phyloP scores from a whole-genome alignment of 768 basidiomycete genomes.

The Amanita muscaria region DNA sequence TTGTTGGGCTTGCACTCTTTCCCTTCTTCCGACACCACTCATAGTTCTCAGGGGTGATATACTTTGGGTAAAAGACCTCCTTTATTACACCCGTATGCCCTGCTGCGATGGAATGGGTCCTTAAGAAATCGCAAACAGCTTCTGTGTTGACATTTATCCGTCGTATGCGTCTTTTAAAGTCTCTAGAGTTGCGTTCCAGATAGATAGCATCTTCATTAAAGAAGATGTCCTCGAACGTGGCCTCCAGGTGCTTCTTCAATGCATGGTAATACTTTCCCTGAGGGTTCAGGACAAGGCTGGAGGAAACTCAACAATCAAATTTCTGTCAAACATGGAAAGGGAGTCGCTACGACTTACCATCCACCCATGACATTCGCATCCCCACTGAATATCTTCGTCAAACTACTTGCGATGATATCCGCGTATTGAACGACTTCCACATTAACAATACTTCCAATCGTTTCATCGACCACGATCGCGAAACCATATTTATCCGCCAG shows the following conservation, averaged over 20 bases:
- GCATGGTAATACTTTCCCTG: conserved; percentile 54
- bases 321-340: background rate
- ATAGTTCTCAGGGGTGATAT: conserved; percentile 63
- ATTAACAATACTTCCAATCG: conserved; percentile 90
- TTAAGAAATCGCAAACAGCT: conserved; percentile 72
- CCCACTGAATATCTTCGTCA: conserved; percentile 94
- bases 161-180: conserved; percentile 70
- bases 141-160: conserved; percentile 79
- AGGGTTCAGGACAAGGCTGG: conserved; percentile 84
- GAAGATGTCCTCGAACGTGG: conserved; percentile 75
- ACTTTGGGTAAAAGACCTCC: conserved; percentile 88
- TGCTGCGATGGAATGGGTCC: conserved; percentile 41
- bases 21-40: conserved; percentile 52
- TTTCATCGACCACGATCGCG: conserved; percentile 86
- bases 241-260: conserved; percentile 52
- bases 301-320: background rate
- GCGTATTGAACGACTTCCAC: conserved; percentile 81
- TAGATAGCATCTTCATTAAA: conserved; percentile 89
- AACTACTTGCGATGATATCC: conserved; percentile 85
- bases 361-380: conserved; percentile 97
- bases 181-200: conserved; percentile 97
- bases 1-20: conserved; percentile 11
- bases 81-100: conserved; percentile 44
- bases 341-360: conserved; percentile 57
- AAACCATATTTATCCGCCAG: conserved; percentile 88